These are phyloP conservation scores for Fusarium veterinarium DNA, from an alignment of 2,329 filamentous ascomycete genomes.

Conservation along the genomic window DNA sequence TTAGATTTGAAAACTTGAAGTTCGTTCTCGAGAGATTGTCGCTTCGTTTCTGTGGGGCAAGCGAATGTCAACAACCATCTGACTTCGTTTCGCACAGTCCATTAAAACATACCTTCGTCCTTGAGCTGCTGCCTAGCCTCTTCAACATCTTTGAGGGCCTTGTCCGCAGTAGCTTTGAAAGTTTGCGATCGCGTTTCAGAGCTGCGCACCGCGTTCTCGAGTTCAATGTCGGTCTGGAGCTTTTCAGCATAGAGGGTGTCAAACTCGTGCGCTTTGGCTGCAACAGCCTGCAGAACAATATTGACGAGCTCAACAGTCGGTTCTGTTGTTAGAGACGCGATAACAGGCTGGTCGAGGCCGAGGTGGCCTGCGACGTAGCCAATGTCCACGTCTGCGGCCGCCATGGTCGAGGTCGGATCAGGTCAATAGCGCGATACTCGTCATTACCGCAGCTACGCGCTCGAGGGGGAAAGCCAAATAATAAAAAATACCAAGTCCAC, in stretches of 20 bases:
- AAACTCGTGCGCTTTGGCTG: conserved; percentile 82
- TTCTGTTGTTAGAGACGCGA: conserved; percentile 70
- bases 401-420: conserved; percentile 52
- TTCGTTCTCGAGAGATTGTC: conserved; percentile 82
- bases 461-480: neutral
- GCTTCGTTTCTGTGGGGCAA: conserved; percentile 72
- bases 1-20: conserved; percentile 82
- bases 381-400: conserved; percentile 69
- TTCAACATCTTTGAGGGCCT: conserved; percentile 84
- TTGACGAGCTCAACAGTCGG: conserved; percentile 84
- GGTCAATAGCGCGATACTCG: conserved; percentile 39
- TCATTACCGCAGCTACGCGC: conserved; percentile 43
- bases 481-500: neutral
- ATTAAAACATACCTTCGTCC: conserved; percentile 74
- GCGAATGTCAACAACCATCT: conserved; percentile 23
- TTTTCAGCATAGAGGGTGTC: conserved; percentile 89
- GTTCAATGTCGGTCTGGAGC: conserved; percentile 87
- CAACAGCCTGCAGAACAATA: conserved; percentile 78
- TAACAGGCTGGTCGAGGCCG: conserved; percentile 72
- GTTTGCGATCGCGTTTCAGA: conserved; percentile 85
- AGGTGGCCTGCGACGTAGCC: conserved; percentile 79
- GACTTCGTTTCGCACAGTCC: conserved; percentile 1
- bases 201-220: conserved; percentile 88
- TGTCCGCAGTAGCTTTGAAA: conserved; percentile 84
- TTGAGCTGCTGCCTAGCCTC: conserved; percentile 84